Evolutionary conservation across 2,329 filamentous ascomycete species (phyloP), one percentile per base, ranked within the genome.

Genomic region (Dactylonectria estremocensis): DNA sequence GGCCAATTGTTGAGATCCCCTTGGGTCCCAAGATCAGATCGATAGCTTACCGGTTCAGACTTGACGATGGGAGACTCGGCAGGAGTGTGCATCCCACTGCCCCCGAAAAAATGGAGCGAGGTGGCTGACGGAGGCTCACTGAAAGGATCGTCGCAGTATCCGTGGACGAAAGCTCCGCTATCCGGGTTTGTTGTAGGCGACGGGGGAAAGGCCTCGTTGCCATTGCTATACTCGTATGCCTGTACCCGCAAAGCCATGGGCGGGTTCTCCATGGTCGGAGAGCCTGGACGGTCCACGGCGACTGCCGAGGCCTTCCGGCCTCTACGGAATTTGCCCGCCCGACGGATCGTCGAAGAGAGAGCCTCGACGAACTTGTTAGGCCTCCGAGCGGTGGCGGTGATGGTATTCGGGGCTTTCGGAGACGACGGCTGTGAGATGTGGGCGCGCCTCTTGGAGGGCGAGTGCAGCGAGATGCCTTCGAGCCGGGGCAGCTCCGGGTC

Each of bases 401-500:
- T 79, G 11, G 77, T 28, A 28, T 28, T 7, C 7, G 24, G 77
- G n/a, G 78, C 79, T 24, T 77, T 77, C 31, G 79, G 79, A 52
- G 78, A 79, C 10, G 77, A 71, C 22, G 77, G 79, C 49, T 79
- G 74, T 28, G 77, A 80, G 65, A 72, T 69, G 53, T 76, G 73
- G 56, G 69, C 69, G 46, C 76, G 75, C 62, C 76, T 75, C 62
- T 79, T 77, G 13, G 66, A 74, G 22, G 81, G 80, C 9, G 80
- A 82, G 64, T 81, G 80, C 28, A 86, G 71, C n/a, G 83, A 83
- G 69, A 86, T 85, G n/a, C 82, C 82, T 69, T 85, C 83, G 3
- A 86, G 78, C 33, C 80, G 78, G 9, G 84, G 79, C n/a, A 86
- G 77, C 70, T 86, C 84, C 43, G 83, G 83, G 68, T 86, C 84